Evolutionary conservation across 345 rosid species (phyloP).

Genomic region (Hypericum perforatum): DNA sequence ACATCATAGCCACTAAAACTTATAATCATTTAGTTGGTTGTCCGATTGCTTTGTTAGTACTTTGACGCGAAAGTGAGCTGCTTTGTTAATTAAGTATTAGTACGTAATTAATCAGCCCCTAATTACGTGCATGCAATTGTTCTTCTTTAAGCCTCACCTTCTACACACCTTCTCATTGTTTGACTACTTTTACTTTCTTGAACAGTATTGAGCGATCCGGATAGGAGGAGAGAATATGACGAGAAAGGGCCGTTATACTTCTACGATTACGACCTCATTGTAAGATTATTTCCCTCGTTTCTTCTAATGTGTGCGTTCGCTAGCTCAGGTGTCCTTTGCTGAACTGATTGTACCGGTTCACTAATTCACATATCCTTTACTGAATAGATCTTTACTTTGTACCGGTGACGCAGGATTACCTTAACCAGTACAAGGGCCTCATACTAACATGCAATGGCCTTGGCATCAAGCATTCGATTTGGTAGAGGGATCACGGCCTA

Average conservation of each 20-base stretch:
- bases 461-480: slow-evolving; percentile 66
- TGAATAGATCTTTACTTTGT: background rate
- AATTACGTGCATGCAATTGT: too few species aligned
- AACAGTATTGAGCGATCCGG: slow-evolving; percentile 74
- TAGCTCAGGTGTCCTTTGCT: background rate
- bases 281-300: slow-evolving; percentile 14
- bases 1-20: too few species aligned
- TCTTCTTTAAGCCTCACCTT: too few species aligned
- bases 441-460: slow-evolving; percentile 92
- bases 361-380: background rate
- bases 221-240: slow-evolving; percentile 65
- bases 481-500: slow-evolving; percentile 17
- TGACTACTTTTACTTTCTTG: slow-evolving; percentile 6
- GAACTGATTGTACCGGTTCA: slow-evolving; percentile 1
- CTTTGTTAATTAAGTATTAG: too few species aligned
- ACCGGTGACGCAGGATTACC: slow-evolving; percentile 54
- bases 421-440: slow-evolving; percentile 74
- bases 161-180: background rate
- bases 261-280: slow-evolving; percentile 46
- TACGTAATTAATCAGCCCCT: too few species aligned
- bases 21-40: too few species aligned
- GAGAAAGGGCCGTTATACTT: slow-evolving; percentile 46
- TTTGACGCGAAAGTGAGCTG: too few species aligned
- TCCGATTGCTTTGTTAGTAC: too few species aligned
- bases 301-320: background rate